Evolutionary conservation across 2,329 filamentous ascomycete species (phyloP).

Genomic region (Xylaria polymorpha): DNA sequence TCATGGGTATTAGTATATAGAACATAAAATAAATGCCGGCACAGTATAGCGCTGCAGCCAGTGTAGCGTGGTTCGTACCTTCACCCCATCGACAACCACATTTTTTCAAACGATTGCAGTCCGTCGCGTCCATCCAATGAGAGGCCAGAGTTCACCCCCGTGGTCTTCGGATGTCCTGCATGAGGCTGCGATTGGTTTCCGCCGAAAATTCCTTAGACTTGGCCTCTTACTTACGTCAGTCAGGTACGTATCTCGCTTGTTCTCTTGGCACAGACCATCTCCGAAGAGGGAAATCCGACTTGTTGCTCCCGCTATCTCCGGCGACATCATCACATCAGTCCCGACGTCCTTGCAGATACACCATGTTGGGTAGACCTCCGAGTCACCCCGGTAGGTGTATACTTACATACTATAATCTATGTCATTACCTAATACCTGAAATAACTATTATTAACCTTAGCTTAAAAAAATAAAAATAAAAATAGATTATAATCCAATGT

Average conservation of each 20-base stretch:
- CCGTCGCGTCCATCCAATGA: conserved; percentile 41
- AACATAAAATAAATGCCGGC: background rate
- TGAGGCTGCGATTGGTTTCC: conserved; percentile 41
- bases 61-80: conserved; percentile 8
- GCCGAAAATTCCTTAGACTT: conserved; percentile 8
- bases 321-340: conserved; percentile 1
- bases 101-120: conserved; percentile 12
- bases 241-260: conserved; percentile 21
- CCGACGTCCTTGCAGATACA: background rate
- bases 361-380: background rate
- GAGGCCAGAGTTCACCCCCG: conserved; percentile 40
- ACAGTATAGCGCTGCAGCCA: conserved; percentile 10
- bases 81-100: conserved; percentile 1
- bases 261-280: conserved; percentile 22
- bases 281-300: conserved; percentile 13
- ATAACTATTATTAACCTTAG: background rate
- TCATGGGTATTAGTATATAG: background rate
- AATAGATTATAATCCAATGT: background rate
- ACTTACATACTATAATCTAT: background rate
- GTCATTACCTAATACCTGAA: background rate
- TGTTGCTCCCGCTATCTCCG: conserved; percentile 31
- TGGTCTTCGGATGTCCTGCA: conserved; percentile 45
- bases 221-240: conserved; percentile 25
- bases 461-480: background rate
- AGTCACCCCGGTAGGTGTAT: background rate